Base-by-base conservation (phyloP, 164 flowering plant genomes). In the Nymphaea colorata region DNA sequence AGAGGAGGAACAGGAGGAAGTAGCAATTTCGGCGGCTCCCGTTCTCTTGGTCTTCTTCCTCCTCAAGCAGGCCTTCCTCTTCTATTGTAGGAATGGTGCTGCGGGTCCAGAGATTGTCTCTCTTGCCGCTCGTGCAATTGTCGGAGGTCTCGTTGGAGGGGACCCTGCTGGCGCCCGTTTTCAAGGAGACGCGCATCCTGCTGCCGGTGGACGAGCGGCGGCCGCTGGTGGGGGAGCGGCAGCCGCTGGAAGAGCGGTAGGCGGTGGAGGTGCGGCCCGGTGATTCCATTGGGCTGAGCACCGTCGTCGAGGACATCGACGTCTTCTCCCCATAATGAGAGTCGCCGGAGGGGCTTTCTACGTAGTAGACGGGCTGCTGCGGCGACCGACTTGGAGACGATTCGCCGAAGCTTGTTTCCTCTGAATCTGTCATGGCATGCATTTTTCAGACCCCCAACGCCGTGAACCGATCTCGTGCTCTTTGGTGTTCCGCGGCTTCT, bases 291-390 rank as follows among this genome's bases (percentile, higher is more conserved):
- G 94, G 97, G 72, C 88, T 85, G 68, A 83, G 73, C 17, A 82
- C 84, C 16, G 97, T 95, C 3, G 97, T 89, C 41, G 97, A 91
- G 72, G 87, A 91, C 72, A 89, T 84, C 42, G 97, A 88, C 14
- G 87, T 82, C 71, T 84, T 89, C 64, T 51, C 57, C 14, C 15
- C 57, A 51, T 51, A 10, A 4, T 51, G 57, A 2, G 57, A 51
- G 57, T 51, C 57, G 14, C 57, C 12, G 3, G 57, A 51, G 3
- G 57, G 57, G 57, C 57, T 51, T 15, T 51, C 3, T 15, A 51
- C 57, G 57, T 51, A 51, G 57, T 51, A 51, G 57, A 51, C 57
- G 4, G 57, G 57, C 57, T 4, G 57, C 3, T 4, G 57, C 14
- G 57, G 57, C 14, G 55, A 47, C 55, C 3, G 5, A 7, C 2